Evolutionary conservation across 768 basidiomycete genomes (phyloP), one percentile per base, ranked within the genome.

Genomic region (Boletus pseudopeckii): DNA sequence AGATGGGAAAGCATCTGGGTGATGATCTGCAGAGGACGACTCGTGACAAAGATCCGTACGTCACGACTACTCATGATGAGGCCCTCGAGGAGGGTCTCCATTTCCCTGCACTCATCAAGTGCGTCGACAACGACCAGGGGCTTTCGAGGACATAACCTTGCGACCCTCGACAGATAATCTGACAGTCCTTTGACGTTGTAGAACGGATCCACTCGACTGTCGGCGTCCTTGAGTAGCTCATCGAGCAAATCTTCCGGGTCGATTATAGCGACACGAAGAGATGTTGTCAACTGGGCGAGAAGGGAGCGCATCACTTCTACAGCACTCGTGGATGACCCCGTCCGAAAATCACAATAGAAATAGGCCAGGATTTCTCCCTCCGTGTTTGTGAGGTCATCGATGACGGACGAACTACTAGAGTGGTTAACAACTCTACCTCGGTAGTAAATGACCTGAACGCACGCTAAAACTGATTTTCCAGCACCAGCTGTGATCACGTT

Each of bases 341-440:
- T 42, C 6, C 49, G 51, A 37, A 68, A 67, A 44, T 66, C 61
- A 5, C 66, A 68, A 48, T 65, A 68, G 42, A 67, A 66, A 22
- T 51, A 63, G 0, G 26, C 51, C 18, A 63, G 9, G 7, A 42
- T 1, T 15, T 52, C 56, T 1, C 20, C 28, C 5, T 18, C 46
- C 11, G 10, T 26, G 22, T 30, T 7, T 1, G 14, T 8, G 9
- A 56, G 43, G 10, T 56, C 28, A 1, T 50, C 4, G 42, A 57
- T 45, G 10, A 40, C 26, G 2, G 11, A 44, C 32, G 56, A 48
- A 2, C 54, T 50, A 24, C 24, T 3, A 0, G 1, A 1, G 3
- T 8, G 11, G 32, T 44, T 2, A 40, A 0, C 3, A 18, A 13
- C 22, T 17, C 17, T n/a, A 0, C 15, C 8, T 14, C 30, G 8